Evolutionary conservation across 306 rosid species (phyloP).

Genomic region (Ceratonia siliqua): DNA sequence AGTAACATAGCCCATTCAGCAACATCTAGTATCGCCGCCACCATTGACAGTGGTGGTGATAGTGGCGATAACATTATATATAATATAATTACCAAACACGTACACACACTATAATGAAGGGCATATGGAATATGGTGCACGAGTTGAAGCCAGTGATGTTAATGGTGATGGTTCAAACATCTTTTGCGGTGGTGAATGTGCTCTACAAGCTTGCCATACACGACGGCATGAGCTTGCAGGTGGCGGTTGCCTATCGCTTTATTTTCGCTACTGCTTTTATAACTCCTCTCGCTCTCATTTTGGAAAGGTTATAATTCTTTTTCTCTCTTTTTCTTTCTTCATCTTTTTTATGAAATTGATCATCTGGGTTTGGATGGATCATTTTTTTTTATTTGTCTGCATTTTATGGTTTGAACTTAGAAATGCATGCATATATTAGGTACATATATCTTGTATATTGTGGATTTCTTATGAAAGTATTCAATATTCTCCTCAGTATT

Average conservation of each 20-base stretch:
- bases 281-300: constrained; percentile 53
- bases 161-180: constrained; percentile 55
- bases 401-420: too few species aligned
- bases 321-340: neutral
- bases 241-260: constrained; percentile 67
- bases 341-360: neutral
- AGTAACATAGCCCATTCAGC: too few species aligned
- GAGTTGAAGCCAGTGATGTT: constrained; percentile 48
- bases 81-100: too few species aligned
- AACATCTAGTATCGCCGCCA: too few species aligned
- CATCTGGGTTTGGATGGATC: too few species aligned
- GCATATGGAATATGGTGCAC: constrained; percentile 28
- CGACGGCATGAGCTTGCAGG: constrained; percentile 65
- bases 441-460: too few species aligned
- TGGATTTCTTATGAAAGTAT: too few species aligned
- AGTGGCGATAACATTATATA: too few species aligned
- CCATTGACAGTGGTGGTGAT: too few species aligned
- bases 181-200: constrained; percentile 57
- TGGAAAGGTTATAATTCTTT: constrained; percentile 53
- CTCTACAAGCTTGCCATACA: constrained; percentile 60
- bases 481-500: too few species aligned
- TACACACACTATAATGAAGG: neutral
- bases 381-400: neutral
- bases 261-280: constrained; percentile 59
- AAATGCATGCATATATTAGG: too few species aligned